Evolutionary conservation across 768 basidiomycete genomes (phyloP), one percentile per base, ranked within the genome.

Genomic region (Agrocybe chaxingu): DNA sequence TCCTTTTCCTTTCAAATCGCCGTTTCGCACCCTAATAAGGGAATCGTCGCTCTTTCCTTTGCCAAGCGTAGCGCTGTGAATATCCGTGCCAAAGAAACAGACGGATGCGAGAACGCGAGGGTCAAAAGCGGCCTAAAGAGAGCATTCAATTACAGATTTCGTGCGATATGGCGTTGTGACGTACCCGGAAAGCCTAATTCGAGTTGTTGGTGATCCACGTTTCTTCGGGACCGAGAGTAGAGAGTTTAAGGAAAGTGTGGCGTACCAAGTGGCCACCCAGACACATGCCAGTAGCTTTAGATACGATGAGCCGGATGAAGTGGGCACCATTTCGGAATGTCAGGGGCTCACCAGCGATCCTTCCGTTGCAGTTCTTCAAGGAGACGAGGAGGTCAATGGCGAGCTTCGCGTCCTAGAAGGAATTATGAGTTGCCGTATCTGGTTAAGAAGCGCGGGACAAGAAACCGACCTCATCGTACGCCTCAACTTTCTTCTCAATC

Each of bases 51-150:
- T 81, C 60, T 85, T 84, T 6, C 90, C 88, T 62, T 85, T 87
- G 4, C 95, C 94, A 16, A 98, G 82, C 0, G 91, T 84, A 1
- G 90, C 90, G 42, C 76, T 76, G 67, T 98, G 96, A 41, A 98
- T 83, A 64, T 96, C 94, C 11, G 96, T 98, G 1, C 89, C 92
- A 62, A 98, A 98, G 73, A 91, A 98, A 70, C 94, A 97, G 37
- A 96, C 89, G 0, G 90, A 78, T 0, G 95, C 75, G 3, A 91
- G 74, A 18, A 97, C 80, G 32, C 95, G 82, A 4, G 78, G 72
- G 64, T 98, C 89, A 62, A 98, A 94, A 0, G 93, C 90, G 43
- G 91, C 91, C 91, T 95, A 48, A 16, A 18, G 5, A 40, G n/a
- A 16, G 5, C 42, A 39, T 41, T 30, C 11, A 31, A 18, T 37